Evolutionary conservation across 2,329 filamentous ascomycete species (phyloP).

Genomic region (Microdochium bolleyi): DNA sequence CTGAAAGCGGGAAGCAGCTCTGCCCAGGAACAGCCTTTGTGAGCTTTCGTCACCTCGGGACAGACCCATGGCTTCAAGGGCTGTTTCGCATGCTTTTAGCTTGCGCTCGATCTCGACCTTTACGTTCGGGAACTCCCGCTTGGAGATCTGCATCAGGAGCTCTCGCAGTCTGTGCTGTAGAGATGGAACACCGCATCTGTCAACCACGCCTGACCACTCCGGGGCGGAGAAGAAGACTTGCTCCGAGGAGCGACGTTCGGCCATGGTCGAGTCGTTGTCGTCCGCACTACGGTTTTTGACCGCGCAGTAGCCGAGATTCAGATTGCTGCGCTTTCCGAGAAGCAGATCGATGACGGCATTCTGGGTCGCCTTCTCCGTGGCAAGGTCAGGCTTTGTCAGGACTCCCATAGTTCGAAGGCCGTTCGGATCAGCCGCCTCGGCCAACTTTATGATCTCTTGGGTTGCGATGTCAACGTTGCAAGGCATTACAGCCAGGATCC

Average conservation of each 20-base stretch:
- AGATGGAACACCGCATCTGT: conserved; percentile 19
- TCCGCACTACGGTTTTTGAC: conserved; percentile 35
- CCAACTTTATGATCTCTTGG: conserved; percentile 28
- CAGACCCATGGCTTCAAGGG: conserved; percentile 20
- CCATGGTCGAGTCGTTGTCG: conserved; percentile 17
- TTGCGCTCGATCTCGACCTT: conserved; percentile 16
- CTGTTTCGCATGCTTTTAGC: conserved; percentile 4
- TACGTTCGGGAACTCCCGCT: conserved; percentile 21
- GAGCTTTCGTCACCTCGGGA: conserved; percentile 14
- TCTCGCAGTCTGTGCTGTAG: conserved; percentile 19
- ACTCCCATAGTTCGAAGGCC: conserved; percentile 36
- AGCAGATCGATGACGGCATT: conserved; percentile 28
- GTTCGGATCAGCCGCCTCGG: conserved; percentile 25
- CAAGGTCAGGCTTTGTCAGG: conserved; percentile 53
- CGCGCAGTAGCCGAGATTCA: conserved; percentile 34
- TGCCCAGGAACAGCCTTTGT: conserved; percentile 26
- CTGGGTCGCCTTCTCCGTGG: conserved; percentile 25
- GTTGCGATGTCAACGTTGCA: conserved; percentile 31
- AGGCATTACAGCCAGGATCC: conserved; percentile 35
- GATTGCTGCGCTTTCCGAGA: conserved; percentile 21
- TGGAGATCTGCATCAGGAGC: conserved; percentile 26
- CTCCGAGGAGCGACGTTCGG: conserved; percentile 18
- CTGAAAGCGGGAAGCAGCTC: conserved; percentile 19
- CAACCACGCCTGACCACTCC: conserved; percentile 19
- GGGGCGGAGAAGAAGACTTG: conserved; percentile 20